A percentile compares a stretch with the other conserved stretches of the same genome.
Conservation (phyloP, 495 filamentous ascomycete genomes). For the Penicillium flavigenum region DNA sequence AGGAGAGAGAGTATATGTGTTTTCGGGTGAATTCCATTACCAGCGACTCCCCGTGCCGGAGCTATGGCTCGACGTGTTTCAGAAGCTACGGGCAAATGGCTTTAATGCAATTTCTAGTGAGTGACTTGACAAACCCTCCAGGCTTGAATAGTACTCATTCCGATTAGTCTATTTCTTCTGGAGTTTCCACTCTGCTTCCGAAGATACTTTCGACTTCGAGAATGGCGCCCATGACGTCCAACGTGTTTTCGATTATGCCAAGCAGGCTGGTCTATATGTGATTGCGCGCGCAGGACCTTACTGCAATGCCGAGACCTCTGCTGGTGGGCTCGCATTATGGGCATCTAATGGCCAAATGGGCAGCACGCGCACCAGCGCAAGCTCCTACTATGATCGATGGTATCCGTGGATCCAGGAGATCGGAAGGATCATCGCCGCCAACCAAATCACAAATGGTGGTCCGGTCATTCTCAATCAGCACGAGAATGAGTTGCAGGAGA, state of each 20-base stretch:
- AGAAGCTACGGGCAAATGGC: constrained; percentile 61
- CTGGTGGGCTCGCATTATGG: constrained; percentile 53
- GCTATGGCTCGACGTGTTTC: constrained; percentile 60
- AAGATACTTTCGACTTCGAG: constrained; percentile 55
- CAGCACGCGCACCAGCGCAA: constrained; percentile 39
- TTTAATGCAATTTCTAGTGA: constrained; percentile 50
- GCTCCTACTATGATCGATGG: constrained; percentile 43
- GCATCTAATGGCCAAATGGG: constrained; percentile 53
- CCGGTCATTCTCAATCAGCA: constrained; percentile 54
- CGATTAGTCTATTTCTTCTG: constrained; percentile 53
- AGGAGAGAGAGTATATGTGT: constrained; percentile 56
- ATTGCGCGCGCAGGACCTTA: constrained; percentile 60
- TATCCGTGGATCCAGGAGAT: constrained; percentile 46
- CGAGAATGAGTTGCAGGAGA: constrained; percentile 55
- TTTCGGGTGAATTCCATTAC: constrained; percentile 60
- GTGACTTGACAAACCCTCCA: constrained; percentile 7
- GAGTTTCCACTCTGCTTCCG: constrained; percentile 52
- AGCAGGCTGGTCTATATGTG: constrained; percentile 56
- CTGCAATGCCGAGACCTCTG: constrained; percentile 54
- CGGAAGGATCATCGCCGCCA: constrained; percentile 47
- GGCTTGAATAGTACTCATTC: not conserved
- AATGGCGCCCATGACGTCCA: constrained; percentile 55
- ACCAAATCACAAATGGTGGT: constrained; percentile 53
- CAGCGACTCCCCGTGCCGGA: constrained; percentile 57
- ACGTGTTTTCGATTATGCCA: constrained; percentile 54